Base-by-base conservation (phyloP, 2,329 filamentous ascomycete genomes). In the Penicillium brevicompactum region DNA sequence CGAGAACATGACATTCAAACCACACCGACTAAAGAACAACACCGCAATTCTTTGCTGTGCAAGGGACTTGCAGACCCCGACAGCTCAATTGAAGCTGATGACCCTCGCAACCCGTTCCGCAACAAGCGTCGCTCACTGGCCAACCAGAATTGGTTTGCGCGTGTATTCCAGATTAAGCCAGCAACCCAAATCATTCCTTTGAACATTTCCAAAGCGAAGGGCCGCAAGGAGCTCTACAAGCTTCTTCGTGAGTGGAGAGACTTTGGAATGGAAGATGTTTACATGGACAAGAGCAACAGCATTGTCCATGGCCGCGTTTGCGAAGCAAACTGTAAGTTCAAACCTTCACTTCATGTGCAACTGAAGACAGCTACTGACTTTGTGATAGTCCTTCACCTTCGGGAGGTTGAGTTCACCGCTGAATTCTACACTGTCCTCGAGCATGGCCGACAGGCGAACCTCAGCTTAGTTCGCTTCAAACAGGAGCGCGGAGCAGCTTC, bases 401-500 rank as follows among this genome's bases (percentile, higher is more conserved):
- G 92, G 69, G 88, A 91, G 51, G 92, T 97, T n/a, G 83, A 88
- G 13, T 92, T 97, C 73, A 89, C 91, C 14, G 86, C 87, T 37
- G 91, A 97, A 71, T 83, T 97, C 58, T 95, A 95, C 77, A 91
- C 89, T 1, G 88, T 96, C 37, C 88, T 96, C 58, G 90, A 96
- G 76, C 89, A 94, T 68, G 90, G 90, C 46, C 87, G 85, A 66
- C 87, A 86, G 60, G 87, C 85, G 44, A 87, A 87, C 45, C 82
- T 97, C 51, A 90, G 88, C 71, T 86, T 97, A 61, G 86, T 90
- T 30, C 88, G 91, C 34, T 91, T 97, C 71, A 93, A 90, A 1
- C 92, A 97, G 69, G 91, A 94, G 69, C 87, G 87, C 55, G 94
- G 93, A n/a, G 92, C 93, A 1, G 92, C 91, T 37, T 94, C 89